Base-by-base conservation (phyloP, 2,329 filamentous ascomycete species). In the Claviceps sp. region DNA sequence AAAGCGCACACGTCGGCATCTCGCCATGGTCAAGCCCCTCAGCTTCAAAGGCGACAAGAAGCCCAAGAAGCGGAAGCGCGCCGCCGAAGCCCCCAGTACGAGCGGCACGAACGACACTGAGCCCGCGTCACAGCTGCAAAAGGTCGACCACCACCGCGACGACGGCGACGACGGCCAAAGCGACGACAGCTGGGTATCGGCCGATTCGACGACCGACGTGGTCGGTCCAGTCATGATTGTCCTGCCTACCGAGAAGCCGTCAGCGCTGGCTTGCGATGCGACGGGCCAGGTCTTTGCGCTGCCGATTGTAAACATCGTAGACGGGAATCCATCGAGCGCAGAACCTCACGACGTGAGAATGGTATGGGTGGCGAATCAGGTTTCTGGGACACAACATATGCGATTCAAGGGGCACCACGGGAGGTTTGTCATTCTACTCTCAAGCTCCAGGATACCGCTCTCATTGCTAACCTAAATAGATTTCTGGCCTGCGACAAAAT, bases 11-110 rank as follows among this genome's bases (percentile, higher is more conserved):
- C 16, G 47, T 52, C 47, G 51, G 48, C 40, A 48, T n/a, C 16
- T 16, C 47, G 46, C 26, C 55, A 93, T 93, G 87, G 84, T 95
- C 60, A 96, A 95, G 67, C 84, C 91, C 47, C 79, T 98, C 54
- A 76, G 82, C 48, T 98, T 98, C 77, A 98, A 98, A 72, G 93
- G 93, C 74, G 93, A 98, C 72, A 96, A 94, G 70, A 93, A 93
- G 72, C 72, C 80, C 54, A 95, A 93, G 70, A 96, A 96, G 75
- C 80, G 89, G 67, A 96, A 95, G 77, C 82, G 87, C 60, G 70
- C 77, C 47, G 72, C 74, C 50, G 48, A 36, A 7, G 71, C 71
- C 44, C 73, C 79, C 44, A 70, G 26, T 26, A 8, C 7, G 26
- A 26, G 74, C 54, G 67, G 71, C 40, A 65, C 67, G 13, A 65